Conservation (phyloP, 306 rosid genomes). For the Corylus heterophylla region DNA sequence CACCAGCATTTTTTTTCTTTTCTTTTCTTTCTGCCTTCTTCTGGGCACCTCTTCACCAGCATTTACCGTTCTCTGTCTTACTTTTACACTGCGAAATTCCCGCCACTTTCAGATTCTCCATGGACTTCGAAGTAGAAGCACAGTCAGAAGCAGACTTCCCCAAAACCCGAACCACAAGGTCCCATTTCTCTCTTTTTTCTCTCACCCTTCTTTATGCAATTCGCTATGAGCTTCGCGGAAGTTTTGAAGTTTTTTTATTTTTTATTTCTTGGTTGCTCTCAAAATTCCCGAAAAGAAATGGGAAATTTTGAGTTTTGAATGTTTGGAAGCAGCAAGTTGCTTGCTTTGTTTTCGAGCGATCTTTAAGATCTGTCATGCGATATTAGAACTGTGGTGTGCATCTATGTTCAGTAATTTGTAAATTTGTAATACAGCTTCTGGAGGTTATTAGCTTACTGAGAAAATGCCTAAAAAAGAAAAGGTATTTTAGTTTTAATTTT, state of each 20-base stretch:
- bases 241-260: neutral
- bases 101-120: conserved; percentile 22
- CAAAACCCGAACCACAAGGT: conserved; percentile 36
- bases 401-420: neutral
- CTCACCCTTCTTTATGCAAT: neutral
- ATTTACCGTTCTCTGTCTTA: neutral
- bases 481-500: too few species aligned
- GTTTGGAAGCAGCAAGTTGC: neutral
- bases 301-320: neutral
- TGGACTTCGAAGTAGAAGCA: conserved; percentile 23
- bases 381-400: neutral
- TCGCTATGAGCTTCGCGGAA: neutral
- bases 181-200: neutral
- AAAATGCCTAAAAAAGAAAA: too few species aligned
- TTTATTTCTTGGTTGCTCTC: neutral
- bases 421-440: neutral
- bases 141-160: conserved; percentile 2
- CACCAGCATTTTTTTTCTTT: too few species aligned
- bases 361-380: neutral
- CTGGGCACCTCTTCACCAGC: neutral
- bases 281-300: neutral
- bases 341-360: neutral
- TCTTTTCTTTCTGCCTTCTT: too few species aligned
- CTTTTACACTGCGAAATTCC: neutral
- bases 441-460: neutral